phyloP scores from a whole-genome alignment of 345 rosid species.

The Hevea brasiliensis region DNA sequence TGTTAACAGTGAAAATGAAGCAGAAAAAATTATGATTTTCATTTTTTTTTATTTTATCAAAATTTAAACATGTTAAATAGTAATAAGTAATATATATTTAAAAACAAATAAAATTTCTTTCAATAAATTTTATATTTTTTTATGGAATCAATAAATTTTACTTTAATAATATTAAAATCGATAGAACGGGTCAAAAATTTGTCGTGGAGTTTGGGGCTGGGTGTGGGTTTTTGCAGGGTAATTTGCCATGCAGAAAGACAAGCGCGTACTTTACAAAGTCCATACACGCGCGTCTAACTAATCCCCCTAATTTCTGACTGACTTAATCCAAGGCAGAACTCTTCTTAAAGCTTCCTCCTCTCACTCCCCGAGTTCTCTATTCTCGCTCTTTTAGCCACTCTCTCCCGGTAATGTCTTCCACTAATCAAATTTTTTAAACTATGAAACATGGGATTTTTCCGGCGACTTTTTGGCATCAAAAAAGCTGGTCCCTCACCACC shows the following conservation, averaged over 20 bases:
- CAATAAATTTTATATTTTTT: too few relatives aligned
- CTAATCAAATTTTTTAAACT: neutral
- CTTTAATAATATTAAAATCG: too few relatives aligned
- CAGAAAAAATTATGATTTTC: too few relatives aligned
- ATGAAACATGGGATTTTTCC: conserved; percentile 76
- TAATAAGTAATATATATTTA: too few relatives aligned
- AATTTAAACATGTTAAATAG: too few relatives aligned
- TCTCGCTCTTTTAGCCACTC: neutral
- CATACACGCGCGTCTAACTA: neutral
- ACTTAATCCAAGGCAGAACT: neutral
- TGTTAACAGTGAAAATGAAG: too few relatives aligned
- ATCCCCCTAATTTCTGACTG: neutral
- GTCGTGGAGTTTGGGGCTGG: too few relatives aligned
- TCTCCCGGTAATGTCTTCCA: neutral
- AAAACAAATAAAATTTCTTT: too few relatives aligned
- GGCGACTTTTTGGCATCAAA: conserved; percentile 65
- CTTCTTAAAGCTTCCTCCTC: neutral
- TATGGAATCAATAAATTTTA: too few relatives aligned
- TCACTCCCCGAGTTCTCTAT: neutral
- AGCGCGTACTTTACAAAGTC: conserved; percentile 9
- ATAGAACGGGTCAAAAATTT: too few relatives aligned
- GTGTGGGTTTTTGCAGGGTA: too few relatives aligned
- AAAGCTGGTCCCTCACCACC: conserved; percentile 29
- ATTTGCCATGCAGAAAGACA: neutral
- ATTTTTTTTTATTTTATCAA: too few relatives aligned